These are phyloP conservation scores for Tulasnella sp. DNA, from an alignment of 768 basidiomycete genomes.

Conservation along the genomic window DNA sequence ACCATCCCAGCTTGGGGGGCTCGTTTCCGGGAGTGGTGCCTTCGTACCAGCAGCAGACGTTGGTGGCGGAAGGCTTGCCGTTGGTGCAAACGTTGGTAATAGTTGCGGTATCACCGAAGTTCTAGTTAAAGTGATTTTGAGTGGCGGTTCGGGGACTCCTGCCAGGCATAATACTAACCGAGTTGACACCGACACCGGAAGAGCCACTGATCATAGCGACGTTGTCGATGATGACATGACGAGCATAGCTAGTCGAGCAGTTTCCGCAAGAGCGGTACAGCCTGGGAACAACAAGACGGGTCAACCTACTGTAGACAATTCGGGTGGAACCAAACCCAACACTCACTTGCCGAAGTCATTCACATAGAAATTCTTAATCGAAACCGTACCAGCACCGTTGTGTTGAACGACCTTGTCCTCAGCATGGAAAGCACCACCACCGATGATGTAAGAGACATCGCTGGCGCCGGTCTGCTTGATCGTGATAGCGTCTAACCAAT, in stretches of 20 bases:
- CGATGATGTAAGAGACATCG: slow-evolving; percentile 29
- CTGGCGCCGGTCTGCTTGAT: slow-evolving; percentile 28
- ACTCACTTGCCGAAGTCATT: slow-evolving; percentile 19
- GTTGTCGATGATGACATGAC: slow-evolving; percentile 32
- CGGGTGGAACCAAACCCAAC: neutral
- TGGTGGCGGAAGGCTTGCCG: neutral
- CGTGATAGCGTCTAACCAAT: neutral
- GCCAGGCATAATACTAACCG: neutral
- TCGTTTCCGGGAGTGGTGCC: neutral
- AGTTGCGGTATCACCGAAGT: slow-evolving; percentile 19
- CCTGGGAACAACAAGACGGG: neutral
- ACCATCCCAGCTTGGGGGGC: neutral
- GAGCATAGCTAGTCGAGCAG: slow-evolving; percentile 29
- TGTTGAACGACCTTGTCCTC: slow-evolving; percentile 30
- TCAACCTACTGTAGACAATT: neutral
- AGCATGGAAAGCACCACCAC: slow-evolving; percentile 30
- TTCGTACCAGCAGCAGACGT: slow-evolving; percentile 20
- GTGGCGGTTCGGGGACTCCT: neutral
- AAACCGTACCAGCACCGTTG: slow-evolving; percentile 24
- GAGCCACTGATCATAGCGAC: slow-evolving; percentile 21
- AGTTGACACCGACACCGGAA: slow-evolving; percentile 31
- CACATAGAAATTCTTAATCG: slow-evolving; percentile 11
- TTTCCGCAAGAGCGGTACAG: slow-evolving; percentile 33
- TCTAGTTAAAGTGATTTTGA: neutral
- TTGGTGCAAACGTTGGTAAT: slow-evolving; percentile 22